Conservation (phyloP, 352 stramenopile species). For the Elongisporangium undulatum region DNA sequence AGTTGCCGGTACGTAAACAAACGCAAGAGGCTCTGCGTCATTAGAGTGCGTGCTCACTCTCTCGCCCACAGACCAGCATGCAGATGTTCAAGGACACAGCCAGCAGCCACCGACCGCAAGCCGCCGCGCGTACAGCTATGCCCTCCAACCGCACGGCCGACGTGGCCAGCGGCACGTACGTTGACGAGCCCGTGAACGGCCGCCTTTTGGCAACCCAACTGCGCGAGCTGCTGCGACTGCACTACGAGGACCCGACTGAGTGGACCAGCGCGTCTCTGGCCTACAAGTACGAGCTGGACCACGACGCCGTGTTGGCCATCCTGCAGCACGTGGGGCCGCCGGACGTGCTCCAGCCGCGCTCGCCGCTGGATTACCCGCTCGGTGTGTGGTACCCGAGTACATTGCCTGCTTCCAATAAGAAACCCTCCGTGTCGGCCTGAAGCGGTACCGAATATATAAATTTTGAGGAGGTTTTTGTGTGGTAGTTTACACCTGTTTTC, state of each 20-base stretch:
- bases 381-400: constrained; percentile 45
- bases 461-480: no score
- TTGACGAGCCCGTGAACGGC: constrained; percentile 31
- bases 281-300: constrained; percentile 41
- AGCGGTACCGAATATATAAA: no score
- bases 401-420: no score
- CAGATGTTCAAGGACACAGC: constrained; percentile 53
- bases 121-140: constrained; percentile 31
- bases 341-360: constrained; percentile 50
- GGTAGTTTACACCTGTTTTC: not conserved
- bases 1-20: constrained; percentile 15
- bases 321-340: constrained; percentile 36
- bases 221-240: constrained; percentile 48
- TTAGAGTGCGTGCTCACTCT: not conserved
- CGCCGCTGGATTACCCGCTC: constrained; percentile 39
- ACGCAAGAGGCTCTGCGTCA: not conserved
- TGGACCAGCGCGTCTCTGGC: constrained; percentile 48
- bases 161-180: constrained; percentile 29
- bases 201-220: constrained; percentile 53
- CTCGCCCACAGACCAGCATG: constrained; percentile 28
- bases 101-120: constrained; percentile 52
- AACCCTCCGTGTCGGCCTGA: no score
- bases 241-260: constrained; percentile 52
- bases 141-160: constrained; percentile 50
- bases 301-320: constrained; percentile 27